These are phyloP conservation scores for Aspergillus sp. DNA, from an alignment of 2,329 filamentous ascomycete genomes.

Conservation along the genomic window DNA sequence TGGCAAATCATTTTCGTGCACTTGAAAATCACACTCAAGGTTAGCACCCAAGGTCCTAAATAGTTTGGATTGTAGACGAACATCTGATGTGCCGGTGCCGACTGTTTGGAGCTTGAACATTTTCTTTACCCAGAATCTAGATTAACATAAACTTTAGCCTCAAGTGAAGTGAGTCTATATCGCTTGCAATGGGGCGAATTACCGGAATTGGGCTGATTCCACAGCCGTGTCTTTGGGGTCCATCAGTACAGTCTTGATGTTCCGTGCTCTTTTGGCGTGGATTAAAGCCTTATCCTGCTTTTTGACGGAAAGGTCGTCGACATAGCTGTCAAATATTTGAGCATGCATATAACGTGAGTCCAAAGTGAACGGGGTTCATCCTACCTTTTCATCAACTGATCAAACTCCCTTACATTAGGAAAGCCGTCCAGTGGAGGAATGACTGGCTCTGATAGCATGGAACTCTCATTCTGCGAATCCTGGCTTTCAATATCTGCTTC, in stretches of 20 bases:
- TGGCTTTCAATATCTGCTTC: constrained; percentile 47
- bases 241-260: constrained; percentile 50
- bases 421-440: constrained; percentile 47
- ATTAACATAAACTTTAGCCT: background rate
- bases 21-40: constrained; percentile 22
- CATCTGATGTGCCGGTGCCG: constrained; percentile 41
- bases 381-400: constrained; percentile 48
- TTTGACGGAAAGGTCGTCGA: constrained; percentile 52
- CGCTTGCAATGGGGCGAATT: constrained; percentile 3
- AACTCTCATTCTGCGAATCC: constrained; percentile 45
- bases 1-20: constrained; percentile 50
- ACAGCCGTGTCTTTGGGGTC: constrained; percentile 54
- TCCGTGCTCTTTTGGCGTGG: constrained; percentile 49
- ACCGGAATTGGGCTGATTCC: constrained; percentile 55
- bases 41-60: constrained; percentile 2
- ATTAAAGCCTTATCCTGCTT: constrained; percentile 56
- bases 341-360: constrained; percentile 5
- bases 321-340: constrained; percentile 41
- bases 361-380: background rate
- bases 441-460: constrained; percentile 48
- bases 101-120: constrained; percentile 52
- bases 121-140: constrained; percentile 56
- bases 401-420: constrained; percentile 49
- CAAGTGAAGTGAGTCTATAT: background rate
- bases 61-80: constrained; percentile 27